A percentile compares a stretch with the other conserved stretches of the same genome.
These are phyloP conservation scores for Arthrobotrys iridis DNA, from an alignment of 2,329 filamentous ascomycete species.

Conservation along the genomic window DNA sequence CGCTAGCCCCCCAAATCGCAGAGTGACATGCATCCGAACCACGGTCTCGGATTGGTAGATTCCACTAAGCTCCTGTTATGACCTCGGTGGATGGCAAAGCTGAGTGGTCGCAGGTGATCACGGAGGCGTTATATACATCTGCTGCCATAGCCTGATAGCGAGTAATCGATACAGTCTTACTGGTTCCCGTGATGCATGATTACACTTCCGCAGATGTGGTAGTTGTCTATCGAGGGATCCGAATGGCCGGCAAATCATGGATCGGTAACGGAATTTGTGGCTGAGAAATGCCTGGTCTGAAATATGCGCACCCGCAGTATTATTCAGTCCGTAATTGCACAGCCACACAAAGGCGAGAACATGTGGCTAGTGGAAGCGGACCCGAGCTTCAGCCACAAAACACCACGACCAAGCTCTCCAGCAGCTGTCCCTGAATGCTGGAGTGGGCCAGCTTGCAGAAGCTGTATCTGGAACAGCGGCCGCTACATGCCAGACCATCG, in stretches of 20 bases:
- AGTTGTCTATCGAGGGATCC: no score
- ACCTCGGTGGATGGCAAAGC: not conserved
- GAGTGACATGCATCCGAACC: conserved; percentile 39
- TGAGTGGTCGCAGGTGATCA: not conserved
- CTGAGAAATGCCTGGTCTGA: conserved; percentile 15
- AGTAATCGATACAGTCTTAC: not conserved
- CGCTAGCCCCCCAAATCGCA: conserved; percentile 50
- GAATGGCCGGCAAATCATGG: no score
- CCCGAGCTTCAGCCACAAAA: conserved; percentile 28
- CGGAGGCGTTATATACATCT: not conserved
- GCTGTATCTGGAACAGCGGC: not conserved
- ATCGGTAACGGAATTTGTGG: no score
- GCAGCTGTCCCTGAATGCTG: conserved; percentile 40
- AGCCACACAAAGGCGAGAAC: not conserved
- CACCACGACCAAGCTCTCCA: conserved; percentile 40
- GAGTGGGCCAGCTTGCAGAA: conserved; percentile 23
- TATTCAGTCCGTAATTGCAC: conserved; percentile 6
- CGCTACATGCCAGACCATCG: conserved; percentile 15
- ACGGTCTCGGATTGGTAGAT: conserved; percentile 42
- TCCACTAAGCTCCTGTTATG: not conserved
- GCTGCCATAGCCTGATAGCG: not conserved
- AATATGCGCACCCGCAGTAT: conserved; percentile 25
- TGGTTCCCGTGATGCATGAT: conserved; percentile 15
- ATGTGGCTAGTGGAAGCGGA: conserved; percentile 19
- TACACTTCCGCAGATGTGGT: not conserved